These are phyloP conservation scores for Dioscorea dumetorum DNA, from an alignment of 106 monocot genomes.

Conservation along the genomic window DNA sequence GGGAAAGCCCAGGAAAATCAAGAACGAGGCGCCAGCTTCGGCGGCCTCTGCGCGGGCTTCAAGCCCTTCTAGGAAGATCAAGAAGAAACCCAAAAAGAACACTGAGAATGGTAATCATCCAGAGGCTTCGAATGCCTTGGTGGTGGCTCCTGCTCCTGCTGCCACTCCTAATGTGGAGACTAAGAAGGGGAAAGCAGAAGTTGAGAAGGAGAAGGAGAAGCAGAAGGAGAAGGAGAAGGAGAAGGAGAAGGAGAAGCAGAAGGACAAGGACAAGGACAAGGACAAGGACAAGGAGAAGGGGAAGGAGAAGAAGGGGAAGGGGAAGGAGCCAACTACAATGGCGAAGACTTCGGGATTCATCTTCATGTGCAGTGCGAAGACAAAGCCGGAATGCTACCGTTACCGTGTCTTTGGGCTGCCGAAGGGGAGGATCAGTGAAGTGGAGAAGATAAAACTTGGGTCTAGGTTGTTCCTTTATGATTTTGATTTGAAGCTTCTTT, in stretches of 20 bases:
- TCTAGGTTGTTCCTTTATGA: constrained; percentile 59
- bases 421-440: constrained; percentile 27
- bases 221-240: no score
- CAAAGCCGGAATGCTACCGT: constrained; percentile 60
- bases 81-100: constrained; percentile 1
- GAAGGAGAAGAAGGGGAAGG: no score
- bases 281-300: no score
- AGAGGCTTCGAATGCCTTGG: not conserved
- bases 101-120: not conserved
- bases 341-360: constrained; percentile 55
- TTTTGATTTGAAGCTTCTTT: constrained; percentile 54
- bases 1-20: constrained; percentile 6
- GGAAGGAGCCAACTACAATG: not conserved
- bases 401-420: constrained; percentile 55
- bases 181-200: constrained; percentile 1
- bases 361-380: constrained; percentile 58
- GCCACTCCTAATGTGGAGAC: not conserved
- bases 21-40: not conserved
- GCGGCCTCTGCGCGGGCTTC: not conserved
- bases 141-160: not conserved
- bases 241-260: no score
- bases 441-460: constrained; percentile 43
- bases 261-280: no score
- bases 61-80: not conserved
- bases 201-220: no score